Evolutionary conservation across 2,329 filamentous ascomycete genomes (phyloP).

Genomic region (Fusarium cyanostomum): DNA sequence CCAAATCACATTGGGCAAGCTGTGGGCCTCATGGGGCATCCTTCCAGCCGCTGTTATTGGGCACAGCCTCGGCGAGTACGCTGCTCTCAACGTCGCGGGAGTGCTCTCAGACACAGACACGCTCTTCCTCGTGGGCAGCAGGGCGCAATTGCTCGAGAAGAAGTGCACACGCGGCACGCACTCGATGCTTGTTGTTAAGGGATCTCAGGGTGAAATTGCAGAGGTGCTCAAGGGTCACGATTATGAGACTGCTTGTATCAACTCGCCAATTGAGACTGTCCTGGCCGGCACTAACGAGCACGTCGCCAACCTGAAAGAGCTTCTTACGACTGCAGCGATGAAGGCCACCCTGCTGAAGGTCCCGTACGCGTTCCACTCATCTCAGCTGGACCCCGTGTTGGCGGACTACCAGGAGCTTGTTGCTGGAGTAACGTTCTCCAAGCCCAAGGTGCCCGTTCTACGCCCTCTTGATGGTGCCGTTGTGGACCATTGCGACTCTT

Average conservation of each 20-base stretch:
- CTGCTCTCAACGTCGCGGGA: constrained; percentile 66
- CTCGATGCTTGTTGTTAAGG: constrained; percentile 49
- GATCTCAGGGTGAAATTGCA: constrained; percentile 20
- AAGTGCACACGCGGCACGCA: constrained; percentile 57
- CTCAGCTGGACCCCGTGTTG: constrained; percentile 52
- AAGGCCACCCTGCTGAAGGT: constrained; percentile 50
- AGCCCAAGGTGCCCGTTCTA: constrained; percentile 5
- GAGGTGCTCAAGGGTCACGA: constrained; percentile 31
- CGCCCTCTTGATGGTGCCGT: constrained; percentile 29
- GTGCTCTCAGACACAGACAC: constrained; percentile 70
- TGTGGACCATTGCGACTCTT: background rate
- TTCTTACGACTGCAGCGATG: constrained; percentile 18
- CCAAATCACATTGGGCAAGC: constrained; percentile 54
- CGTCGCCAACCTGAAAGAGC: constrained; percentile 13
- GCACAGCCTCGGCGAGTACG: constrained; percentile 53
- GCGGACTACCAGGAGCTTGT: constrained; percentile 55
- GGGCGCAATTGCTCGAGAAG: constrained; percentile 65
- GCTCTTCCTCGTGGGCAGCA: constrained; percentile 68
- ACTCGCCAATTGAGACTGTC: constrained; percentile 70
- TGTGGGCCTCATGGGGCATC: constrained; percentile 54
- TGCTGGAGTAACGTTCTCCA: constrained; percentile 6
- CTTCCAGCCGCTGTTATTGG: constrained; percentile 57
- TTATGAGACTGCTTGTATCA: constrained; percentile 65
- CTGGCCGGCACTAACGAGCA: constrained; percentile 29
- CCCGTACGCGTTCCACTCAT: constrained; percentile 51